Conservation (phyloP, 2,329 filamentous ascomycete genomes). For the Dothideomycetes sp. region DNA sequence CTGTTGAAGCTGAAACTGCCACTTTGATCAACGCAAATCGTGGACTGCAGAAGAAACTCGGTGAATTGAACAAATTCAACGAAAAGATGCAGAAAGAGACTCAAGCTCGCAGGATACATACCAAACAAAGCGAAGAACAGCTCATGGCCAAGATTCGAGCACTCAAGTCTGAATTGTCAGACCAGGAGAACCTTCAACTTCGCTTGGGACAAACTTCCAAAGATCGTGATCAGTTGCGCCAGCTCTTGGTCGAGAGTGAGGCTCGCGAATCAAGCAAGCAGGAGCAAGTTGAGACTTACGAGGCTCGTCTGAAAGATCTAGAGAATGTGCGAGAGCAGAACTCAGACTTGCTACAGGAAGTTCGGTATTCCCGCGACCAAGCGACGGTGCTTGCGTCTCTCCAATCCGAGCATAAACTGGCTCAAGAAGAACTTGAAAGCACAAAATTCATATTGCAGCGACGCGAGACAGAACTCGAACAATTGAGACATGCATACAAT, state of each 20-base stretch:
- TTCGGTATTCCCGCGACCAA: slow-evolving; percentile 55
- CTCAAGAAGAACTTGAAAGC: slow-evolving; percentile 49
- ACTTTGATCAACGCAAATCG: slow-evolving; percentile 71
- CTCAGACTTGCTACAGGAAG: slow-evolving; percentile 49
- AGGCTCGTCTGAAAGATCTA: slow-evolving; percentile 53
- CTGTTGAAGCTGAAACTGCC: slow-evolving; percentile 72
- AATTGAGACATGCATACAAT: slow-evolving; percentile 39
- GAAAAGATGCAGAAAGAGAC: slow-evolving; percentile 62
- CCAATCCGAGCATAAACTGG: slow-evolving; percentile 51
- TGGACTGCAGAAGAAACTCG: slow-evolving; percentile 60
- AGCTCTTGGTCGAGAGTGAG: slow-evolving; percentile 56
- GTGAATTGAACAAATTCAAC: slow-evolving; percentile 63
- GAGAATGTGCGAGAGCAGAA: slow-evolving; percentile 52
- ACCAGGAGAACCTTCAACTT: slow-evolving; percentile 44
- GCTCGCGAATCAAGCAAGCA: slow-evolving; percentile 55
- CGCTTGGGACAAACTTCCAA: slow-evolving; percentile 50
- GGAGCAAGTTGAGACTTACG: slow-evolving; percentile 55
- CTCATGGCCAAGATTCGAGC: slow-evolving; percentile 56
- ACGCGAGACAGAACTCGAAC: slow-evolving; percentile 42
- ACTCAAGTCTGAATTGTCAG: slow-evolving; percentile 59
- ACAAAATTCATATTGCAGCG: slow-evolving; percentile 45
- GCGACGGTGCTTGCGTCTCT: slow-evolving; percentile 48
- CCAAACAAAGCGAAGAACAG: slow-evolving; percentile 70
- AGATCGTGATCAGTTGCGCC: slow-evolving; percentile 56
- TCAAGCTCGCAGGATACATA: slow-evolving; percentile 60